Evolutionary conservation across 495 filamentous ascomycete species (phyloP).

Genomic region (Penicillium paradoxum): DNA sequence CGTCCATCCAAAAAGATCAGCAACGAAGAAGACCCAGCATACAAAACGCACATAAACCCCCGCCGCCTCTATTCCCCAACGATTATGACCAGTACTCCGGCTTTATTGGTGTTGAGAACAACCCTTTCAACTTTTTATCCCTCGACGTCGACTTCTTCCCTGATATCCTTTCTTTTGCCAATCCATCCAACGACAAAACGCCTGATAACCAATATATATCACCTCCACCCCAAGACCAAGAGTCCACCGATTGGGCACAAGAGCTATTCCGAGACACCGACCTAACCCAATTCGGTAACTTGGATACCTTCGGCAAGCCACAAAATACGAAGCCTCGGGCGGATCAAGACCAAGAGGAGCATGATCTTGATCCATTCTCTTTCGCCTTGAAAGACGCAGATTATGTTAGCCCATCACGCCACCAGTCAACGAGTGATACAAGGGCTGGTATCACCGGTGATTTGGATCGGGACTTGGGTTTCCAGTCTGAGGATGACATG

Average conservation of each 20-base stretch:
- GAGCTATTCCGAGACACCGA: conserved; percentile 30
- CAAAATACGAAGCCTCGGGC: neutral
- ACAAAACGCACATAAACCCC: conserved; percentile 9
- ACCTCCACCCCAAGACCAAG: conserved; percentile 13
- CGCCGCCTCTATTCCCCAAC: conserved; percentile 19
- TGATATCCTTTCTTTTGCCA: conserved; percentile 7
- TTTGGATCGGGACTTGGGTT: conserved; percentile 39
- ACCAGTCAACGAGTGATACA: conserved; percentile 9
- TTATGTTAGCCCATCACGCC: neutral
- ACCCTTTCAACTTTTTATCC: conserved; percentile 21
- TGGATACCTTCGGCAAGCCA: neutral
- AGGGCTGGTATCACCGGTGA: conserved; percentile 37
- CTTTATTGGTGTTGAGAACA: conserved; percentile 7
- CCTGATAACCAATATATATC: conserved; percentile 5
- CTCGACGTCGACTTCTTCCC: conserved; percentile 29
- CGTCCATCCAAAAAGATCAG: conserved; percentile 1
- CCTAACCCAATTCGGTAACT: conserved; percentile 1
- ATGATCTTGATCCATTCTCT: conserved; percentile 25
- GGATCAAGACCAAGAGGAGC: conserved; percentile 3
- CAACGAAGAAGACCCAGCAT: neutral
- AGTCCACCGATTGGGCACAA: conserved; percentile 34
- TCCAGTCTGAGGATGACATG: conserved; percentile 33
- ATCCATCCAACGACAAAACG: neutral
- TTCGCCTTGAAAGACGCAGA: conserved; percentile 20
- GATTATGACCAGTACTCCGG: conserved; percentile 29